Evolutionary conservation across 768 basidiomycete genomes (phyloP).

Genomic region (Boletus tomentosulus): DNA sequence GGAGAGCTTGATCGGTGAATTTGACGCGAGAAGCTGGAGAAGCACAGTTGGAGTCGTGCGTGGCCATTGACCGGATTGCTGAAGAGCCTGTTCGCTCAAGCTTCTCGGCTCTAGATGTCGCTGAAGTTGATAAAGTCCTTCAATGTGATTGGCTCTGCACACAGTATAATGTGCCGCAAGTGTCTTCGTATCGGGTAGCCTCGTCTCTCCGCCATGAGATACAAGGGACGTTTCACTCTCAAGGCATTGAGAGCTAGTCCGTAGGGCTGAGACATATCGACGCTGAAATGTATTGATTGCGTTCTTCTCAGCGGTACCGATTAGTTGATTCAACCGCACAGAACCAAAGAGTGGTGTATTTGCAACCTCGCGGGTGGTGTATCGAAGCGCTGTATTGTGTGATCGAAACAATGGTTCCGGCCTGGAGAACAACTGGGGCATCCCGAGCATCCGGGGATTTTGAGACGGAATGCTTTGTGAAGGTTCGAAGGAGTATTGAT

Average conservation of each 20-base stretch:
- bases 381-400: neutral
- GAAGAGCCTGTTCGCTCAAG: conserved; percentile 7
- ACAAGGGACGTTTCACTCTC: neutral
- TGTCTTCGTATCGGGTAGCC: neutral
- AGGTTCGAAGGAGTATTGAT: neutral
- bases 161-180: conserved; percentile 1
- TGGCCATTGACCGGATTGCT: conserved; percentile 33
- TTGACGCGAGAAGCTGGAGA: conserved; percentile 25
- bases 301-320: neutral
- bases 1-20: conserved; percentile 2
- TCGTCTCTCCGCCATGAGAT: neutral
- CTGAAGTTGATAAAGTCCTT: neutral
- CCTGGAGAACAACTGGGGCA: neutral
- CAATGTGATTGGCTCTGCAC: neutral
- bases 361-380: neutral
- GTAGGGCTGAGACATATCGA: neutral
- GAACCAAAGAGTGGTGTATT: neutral
- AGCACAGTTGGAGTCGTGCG: conserved; percentile 26
- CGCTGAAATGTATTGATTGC: neutral
- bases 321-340: neutral
- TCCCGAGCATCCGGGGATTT: neutral
- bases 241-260: neutral
- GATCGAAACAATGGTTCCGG: neutral
- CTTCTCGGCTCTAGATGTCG: conserved; percentile 8
- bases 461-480: neutral